Evolutionary conservation across 306 rosid genomes (phyloP).

Genomic region (Trifolium subterraneum): DNA sequence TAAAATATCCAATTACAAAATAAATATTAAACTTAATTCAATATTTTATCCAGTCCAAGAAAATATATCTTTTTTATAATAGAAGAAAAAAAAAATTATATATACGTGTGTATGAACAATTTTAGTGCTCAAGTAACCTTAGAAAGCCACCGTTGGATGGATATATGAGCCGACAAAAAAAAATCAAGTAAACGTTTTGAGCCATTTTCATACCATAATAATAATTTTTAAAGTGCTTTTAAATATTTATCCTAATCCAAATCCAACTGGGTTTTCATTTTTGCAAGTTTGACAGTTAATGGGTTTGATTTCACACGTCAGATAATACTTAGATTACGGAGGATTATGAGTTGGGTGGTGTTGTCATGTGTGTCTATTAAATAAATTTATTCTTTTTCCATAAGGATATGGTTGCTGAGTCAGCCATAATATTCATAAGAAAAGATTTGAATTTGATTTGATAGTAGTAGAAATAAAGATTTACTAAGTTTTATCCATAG

Average conservation of each 20-base stretch:
- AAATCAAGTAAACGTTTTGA: not conserved
- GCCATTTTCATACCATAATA: not conserved
- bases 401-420: slow-evolving; percentile 44
- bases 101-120: not conserved
- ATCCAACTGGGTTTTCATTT: not conserved
- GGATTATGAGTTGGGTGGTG: slow-evolving; percentile 2
- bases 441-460: not conserved
- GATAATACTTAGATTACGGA: slow-evolving; percentile 27
- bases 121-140: not conserved
- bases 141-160: not conserved
- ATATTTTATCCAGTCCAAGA: too few relatives aligned
- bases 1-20: too few relatives aligned
- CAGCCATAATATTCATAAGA: slow-evolving; percentile 18
- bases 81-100: too few relatives aligned
- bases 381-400: slow-evolving; percentile 9
- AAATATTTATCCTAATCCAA: not conserved
- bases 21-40: too few relatives aligned
- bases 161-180: not conserved
- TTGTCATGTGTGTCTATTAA: not conserved
- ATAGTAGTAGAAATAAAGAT: not conserved
- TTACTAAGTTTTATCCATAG: not conserved
- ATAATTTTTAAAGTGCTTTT: not conserved
- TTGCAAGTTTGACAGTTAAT: slow-evolving; percentile 40
- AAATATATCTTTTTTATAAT: too few relatives aligned
- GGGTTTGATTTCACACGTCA: slow-evolving; percentile 45